Base-by-base conservation (phyloP, 176 grass and related monocot species). In the Aegilops sharonensis region DNA sequence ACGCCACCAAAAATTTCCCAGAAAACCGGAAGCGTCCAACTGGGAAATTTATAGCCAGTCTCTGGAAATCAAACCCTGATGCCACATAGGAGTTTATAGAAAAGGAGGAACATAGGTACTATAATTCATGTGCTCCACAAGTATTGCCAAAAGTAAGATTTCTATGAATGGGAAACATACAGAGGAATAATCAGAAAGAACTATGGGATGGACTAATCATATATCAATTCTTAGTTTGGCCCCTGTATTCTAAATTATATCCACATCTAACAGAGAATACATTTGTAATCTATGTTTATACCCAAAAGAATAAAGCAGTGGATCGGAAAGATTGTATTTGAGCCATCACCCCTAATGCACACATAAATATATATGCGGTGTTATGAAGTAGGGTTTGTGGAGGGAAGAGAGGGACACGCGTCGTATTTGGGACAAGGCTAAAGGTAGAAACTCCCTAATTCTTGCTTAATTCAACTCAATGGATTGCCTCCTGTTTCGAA, bases 1-100 rank as follows among this genome's bases (percentile, higher is more conserved):
- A 82, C 2, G 42, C 11, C 17, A 68, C 9, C 17, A n/a, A 66
- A 54, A 71, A 39, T 8, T 43, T 64, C 18, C 20, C 52, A 70
- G 52, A 47, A 86, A 87, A 73, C 27, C n/a, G 0, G 11, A 87
- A 81, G 43, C 40, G 20, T 17, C 70, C 14, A 48, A 69, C 63
- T 78, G 64, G 62, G 69, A 39, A 25, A n/a, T 79, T 30, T 29
- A 56, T 35, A 25, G 34, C 8, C 3, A 10, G 32, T 24, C 27
- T 81, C 21, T 23, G 32, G 34, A 17, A 50, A 69, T 71, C 23
- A 74, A 81, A 74, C 57, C 35, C 60, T 52, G 31, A 81, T 64
- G 40, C 18, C 11, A 62, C 6, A 37, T 39, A 35, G 30, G 48
- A 75, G 11, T 24, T 20, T 24, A 23, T 11, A 32, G 32, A 47